Base-by-base conservation (phyloP, 192 early-diverging fungal genomes). In the Linnemannia hyalina region DNA sequence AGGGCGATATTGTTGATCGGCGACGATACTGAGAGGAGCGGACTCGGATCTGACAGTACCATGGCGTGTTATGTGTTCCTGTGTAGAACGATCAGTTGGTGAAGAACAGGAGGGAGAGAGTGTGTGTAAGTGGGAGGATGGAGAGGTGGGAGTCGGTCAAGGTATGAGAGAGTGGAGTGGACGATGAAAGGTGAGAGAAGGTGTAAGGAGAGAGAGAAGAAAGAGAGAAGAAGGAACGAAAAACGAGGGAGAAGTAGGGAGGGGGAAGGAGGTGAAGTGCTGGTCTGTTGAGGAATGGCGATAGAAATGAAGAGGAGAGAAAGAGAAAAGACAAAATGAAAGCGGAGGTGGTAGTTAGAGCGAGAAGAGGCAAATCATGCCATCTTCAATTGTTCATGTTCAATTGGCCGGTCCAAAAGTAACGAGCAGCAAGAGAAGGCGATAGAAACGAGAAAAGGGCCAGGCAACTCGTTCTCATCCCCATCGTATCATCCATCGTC, bases 21-120 rank as follows among this genome's bases (percentile, higher is more conserved):
- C 20, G 82, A 77, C 10, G 81, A 46, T 5, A 78, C 82, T 7
- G 82, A 78, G 26, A 78, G 32, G 41, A 74, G 76, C 15, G 76
- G 75, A 8, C 81, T 77, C 36, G 81, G 32, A 26, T 82, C 81
- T 22, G 75, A 36, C 13, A 82, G 44, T 26, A 82, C 81, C 81
- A 76, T 82, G 52, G 26, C 68, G n/a, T 63, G 52, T 63, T 26
- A 13, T 63, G 10, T 32, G 29, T 63, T 63, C 55, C n/a, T 57
- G 55, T 63, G 47, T 36, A 40, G 16, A 70, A 26, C 29, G 29
- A 36, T 68, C 65, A 68, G 26, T 32, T 16, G 35, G 11, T n/a
- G 29, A 36, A 23, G 52, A 29, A 44, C 40, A n/a, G n/a, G n/a
- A n/a, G 46, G 6, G 40, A 9, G 9, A 42, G 70, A 71, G 26